Evolutionary conservation across 2,329 filamentous ascomycete species (phyloP), one percentile per base, ranked within the genome.

Genomic region (Aspergillus neotritici): DNA sequence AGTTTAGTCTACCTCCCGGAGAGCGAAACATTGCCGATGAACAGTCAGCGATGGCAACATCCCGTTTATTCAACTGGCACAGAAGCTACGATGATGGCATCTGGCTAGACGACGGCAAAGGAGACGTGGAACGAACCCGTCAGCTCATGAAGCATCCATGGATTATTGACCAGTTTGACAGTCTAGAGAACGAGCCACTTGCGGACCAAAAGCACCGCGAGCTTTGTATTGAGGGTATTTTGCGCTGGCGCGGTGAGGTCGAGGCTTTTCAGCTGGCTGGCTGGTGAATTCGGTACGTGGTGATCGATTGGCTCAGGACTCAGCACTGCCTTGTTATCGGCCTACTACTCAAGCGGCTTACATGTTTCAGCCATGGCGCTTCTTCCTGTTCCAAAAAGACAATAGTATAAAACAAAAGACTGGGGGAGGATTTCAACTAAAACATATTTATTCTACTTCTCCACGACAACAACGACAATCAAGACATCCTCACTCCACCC

Each of bases 41-140:
- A 15, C 50, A 49, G 16, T 56, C 52, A 13, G 4, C 15, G 17
- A 28, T 7, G 15, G 52, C 52, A 34, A 55, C 52, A 30, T 54
- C 52, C 3, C 41, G 54, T 9, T 34, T 58, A 25, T 53, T 56
- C 37, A 57, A 55, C 40, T 58, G 55, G 55, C 54, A 58, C 37
- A 42, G 50, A 47, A 15, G 28, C 16, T 46, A 52, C 31, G 53
- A 56, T 30, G 48, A 54, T 42, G 54, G 51, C 4, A 36, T 58
- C 8, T 57, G 51, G 51, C 51, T 57, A 15, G 54, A 57, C 43
- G 50, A 56, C 31, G 53, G 49, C 13, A 39, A 15, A 29, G 30
- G 42, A n/a, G 32, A 48, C 34, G 39, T 48, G n/a, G 52, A 54
- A 36, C 17, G 8, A 4, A 50, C 51, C 36, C 49, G 54, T 31